Evolutionary conservation across 306 rosid genomes (phyloP), one percentile per base, ranked within the genome.

Genomic region (Lagenaria siceraria): DNA sequence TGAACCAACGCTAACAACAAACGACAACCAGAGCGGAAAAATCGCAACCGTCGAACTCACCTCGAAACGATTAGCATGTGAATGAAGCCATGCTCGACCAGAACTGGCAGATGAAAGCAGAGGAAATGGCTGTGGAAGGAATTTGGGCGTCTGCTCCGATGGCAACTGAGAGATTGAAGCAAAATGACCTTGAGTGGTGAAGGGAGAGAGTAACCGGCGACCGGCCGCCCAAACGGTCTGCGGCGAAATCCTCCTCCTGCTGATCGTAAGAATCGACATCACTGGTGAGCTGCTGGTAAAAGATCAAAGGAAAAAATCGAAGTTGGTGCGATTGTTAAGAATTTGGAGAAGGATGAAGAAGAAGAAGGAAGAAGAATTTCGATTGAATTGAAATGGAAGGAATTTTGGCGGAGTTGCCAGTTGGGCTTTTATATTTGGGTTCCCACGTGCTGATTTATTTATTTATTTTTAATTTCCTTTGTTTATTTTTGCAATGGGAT

Each of bases 181-280:
- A 13, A 55, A 36, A 10, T 42, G 35, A 51, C 11, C 29, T 10
- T 38, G 63, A 14, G 60, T 77, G 51, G 63, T 10, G 63, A 21
- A 49, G 38, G 74, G 58, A 42, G 19, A 60, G 15, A 81, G 18
- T 62, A 78, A 78, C 38, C 84, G 81, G 12, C 59, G 49, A 76
- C 49, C 78, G 80, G 85, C 75, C 84, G 68, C 66, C 65, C 79
- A 79, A 68, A 74, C 80, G 40, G 65, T 80, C 66, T 7, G 82
- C 64, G 62, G 82, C 59, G 78, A 86, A 73, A 85, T 22, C 64
- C 84, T 80, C 82, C 86, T 79, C 84, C 86, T 18, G 35, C 78
- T 42, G 68, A 85, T 79, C 91, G 85, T 78, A 7, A 25, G 38
- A 52, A 71, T 71, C 76, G 76, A 71, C 76, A 71, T 71, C 59